A percentile compares a stretch with the other conserved stretches of the same genome.
These are phyloP conservation scores for Chlorophyllum brunneum DNA, from an alignment of 768 basidiomycete genomes.

Conservation along the genomic window DNA sequence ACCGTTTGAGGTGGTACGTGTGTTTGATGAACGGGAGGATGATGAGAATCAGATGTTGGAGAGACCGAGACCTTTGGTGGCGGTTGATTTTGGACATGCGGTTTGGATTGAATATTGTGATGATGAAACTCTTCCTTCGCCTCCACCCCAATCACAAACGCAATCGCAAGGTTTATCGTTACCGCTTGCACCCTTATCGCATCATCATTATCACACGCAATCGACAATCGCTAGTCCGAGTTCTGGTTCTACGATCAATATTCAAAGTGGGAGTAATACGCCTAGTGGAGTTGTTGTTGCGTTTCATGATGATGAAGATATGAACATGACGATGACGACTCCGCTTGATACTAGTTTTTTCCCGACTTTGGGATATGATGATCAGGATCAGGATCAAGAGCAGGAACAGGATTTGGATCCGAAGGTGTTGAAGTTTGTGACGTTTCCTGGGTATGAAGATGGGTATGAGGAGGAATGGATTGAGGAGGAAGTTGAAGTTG, in stretches of 20 bases:
- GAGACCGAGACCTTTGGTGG: conserved; percentile 66
- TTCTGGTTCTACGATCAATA: neutral
- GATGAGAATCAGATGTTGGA: conserved; percentile 32
- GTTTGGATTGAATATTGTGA: conserved; percentile 70
- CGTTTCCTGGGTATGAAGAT: conserved; percentile 11
- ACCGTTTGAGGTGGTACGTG: conserved; percentile 70
- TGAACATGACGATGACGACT: neutral
- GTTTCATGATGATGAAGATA: neutral
- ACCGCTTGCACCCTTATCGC: too few species aligned
- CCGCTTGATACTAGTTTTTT: too few species aligned
- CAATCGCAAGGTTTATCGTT: too few species aligned
- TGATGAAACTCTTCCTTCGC: conserved; percentile 22
- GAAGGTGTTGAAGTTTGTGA: conserved; percentile 11
- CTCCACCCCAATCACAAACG: too few species aligned
- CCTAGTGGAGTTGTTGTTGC: neutral
- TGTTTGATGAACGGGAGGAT: conserved; percentile 46
- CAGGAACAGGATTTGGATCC: conserved; percentile 3
- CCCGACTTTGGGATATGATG: too few species aligned
- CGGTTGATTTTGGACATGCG: conserved; percentile 85
- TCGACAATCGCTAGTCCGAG: too few species aligned
- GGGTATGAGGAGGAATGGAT: conserved; percentile 13
- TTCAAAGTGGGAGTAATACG: neutral
- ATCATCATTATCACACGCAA: too few species aligned
- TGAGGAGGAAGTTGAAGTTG: conserved; percentile 9
- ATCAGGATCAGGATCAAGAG: neutral